phyloP scores from a whole-genome alignment of 2,329 filamentous ascomycete species.

The Macroventuria anomochaeta region DNA sequence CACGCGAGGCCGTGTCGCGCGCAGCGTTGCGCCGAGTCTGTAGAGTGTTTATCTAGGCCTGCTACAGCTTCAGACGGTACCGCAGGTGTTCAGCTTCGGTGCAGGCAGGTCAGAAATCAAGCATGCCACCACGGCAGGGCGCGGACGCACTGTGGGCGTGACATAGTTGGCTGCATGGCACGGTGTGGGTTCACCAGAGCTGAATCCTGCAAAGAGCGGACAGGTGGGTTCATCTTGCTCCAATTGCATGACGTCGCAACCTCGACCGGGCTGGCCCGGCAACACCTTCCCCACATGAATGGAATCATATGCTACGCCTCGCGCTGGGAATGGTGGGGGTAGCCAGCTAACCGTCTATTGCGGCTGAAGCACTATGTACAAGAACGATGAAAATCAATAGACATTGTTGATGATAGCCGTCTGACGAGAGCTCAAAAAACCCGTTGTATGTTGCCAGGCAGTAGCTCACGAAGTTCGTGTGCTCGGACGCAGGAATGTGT shows the following conservation, averaged over 20 bases:
- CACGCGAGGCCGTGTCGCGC: neutral
- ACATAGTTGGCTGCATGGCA: conserved; percentile 11
- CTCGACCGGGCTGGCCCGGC: neutral
- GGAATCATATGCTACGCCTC: too few relatives aligned
- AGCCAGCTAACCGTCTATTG: too few relatives aligned
- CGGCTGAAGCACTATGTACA: too few relatives aligned
- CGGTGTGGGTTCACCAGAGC: conserved; percentile 27
- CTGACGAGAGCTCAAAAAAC: too few relatives aligned
- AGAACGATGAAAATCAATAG: too few relatives aligned
- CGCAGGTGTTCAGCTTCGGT: neutral
- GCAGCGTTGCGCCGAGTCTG: neutral
- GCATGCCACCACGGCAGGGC: conserved; percentile 1
- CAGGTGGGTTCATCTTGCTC: neutral
- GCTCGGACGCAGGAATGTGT: neutral
- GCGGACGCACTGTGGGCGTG: conserved; percentile 18
- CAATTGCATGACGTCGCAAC: neutral
- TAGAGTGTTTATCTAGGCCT: neutral
- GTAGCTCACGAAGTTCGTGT: neutral
- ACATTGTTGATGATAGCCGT: too few relatives aligned
- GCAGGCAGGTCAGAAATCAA: neutral
- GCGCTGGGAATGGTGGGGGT: too few relatives aligned
- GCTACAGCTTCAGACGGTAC: neutral
- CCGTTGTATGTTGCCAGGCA: neutral
- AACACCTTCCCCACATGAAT: too few relatives aligned
- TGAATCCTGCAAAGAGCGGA: conserved; percentile 19